These are phyloP conservation scores for Musa balbisiana DNA, from an alignment of 202 grass and related monocot species.

Conservation along the genomic window DNA sequence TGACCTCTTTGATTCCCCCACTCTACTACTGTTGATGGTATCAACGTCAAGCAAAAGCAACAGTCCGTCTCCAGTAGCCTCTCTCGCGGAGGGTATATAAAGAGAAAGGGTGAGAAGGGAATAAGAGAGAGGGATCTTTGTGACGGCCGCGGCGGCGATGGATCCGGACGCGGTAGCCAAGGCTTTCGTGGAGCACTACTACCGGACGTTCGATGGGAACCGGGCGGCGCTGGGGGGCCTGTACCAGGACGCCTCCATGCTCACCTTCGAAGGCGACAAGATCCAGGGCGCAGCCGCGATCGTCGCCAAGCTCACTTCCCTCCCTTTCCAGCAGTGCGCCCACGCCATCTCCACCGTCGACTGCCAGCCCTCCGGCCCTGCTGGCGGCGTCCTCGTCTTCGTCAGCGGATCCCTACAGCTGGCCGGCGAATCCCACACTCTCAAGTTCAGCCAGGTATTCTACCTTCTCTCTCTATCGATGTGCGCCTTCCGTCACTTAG, in stretches of 20 bases:
- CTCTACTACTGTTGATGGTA: too few relatives aligned
- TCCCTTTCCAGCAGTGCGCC: slow-evolving; percentile 3
- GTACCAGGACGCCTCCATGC: slow-evolving; percentile 4
- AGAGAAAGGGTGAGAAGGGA: too few relatives aligned
- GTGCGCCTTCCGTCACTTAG: too few relatives aligned
- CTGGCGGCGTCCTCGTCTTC: slow-evolving; percentile 33
- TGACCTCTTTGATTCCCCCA: too few relatives aligned
- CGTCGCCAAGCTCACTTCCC: slow-evolving; percentile 3
- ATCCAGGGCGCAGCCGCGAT: background rate
- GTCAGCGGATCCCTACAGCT: slow-evolving; percentile 17
- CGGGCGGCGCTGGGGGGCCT: background rate
- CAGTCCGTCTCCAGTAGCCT: too few relatives aligned
- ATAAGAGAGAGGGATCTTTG: too few relatives aligned
- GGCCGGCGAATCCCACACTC: slow-evolving; percentile 23
- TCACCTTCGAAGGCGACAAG: slow-evolving; percentile 2
- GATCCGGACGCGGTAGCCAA: slow-evolving; percentile 7
- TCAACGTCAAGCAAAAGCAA: too few relatives aligned
- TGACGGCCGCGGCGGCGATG: background rate
- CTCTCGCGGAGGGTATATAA: too few relatives aligned
- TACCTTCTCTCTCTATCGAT: slow-evolving; percentile 12
- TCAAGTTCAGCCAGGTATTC: slow-evolving; percentile 28
- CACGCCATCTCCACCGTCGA: slow-evolving; percentile 6
- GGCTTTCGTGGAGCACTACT: slow-evolving; percentile 8
- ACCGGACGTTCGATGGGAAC: slow-evolving; percentile 3
- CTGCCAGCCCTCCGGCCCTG: slow-evolving; percentile 25